These are phyloP conservation scores for Forsythia viridissima DNA, from an alignment of 257 asterid genomes.

Conservation along the genomic window DNA sequence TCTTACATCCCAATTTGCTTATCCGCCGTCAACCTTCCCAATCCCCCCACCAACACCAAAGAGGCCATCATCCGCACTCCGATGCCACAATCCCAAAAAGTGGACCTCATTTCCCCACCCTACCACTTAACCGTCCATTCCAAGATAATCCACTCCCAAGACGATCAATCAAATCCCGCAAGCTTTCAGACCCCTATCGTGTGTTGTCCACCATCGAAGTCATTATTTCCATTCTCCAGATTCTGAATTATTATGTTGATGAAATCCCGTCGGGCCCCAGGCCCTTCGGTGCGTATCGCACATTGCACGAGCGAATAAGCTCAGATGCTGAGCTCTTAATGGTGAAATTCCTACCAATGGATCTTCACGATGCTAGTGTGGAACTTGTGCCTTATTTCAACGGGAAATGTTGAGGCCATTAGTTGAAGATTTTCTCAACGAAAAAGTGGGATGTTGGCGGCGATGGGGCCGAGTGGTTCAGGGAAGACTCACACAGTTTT, in stretches of 20 bases:
- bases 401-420: too few relatives aligned
- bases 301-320: slow-evolving; percentile 81
- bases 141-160: slow-evolving; percentile 55
- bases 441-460: too few relatives aligned
- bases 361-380: slow-evolving; percentile 43
- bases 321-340: slow-evolving; percentile 59
- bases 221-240: slow-evolving; percentile 44
- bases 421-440: too few relatives aligned
- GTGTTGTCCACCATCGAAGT: slow-evolving; percentile 47
- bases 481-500: too few relatives aligned
- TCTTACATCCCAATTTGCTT: slow-evolving; percentile 83
- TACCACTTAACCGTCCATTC: slow-evolving; percentile 57
- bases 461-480: too few relatives aligned
- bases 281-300: slow-evolving; percentile 66
- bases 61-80: slow-evolving; percentile 95
- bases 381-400: slow-evolving; percentile 79
- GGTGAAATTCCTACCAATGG: slow-evolving; percentile 45
- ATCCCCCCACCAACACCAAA: slow-evolving; percentile 60
- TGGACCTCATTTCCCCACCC: slow-evolving; percentile 52
- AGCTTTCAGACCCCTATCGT: slow-evolving; percentile 70
- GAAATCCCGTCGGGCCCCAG: slow-evolving; percentile 77
- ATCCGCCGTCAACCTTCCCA: slow-evolving; percentile 82
- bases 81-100: slow-evolving; percentile 67
- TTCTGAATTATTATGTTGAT: slow-evolving; percentile 53
- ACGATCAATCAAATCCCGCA: slow-evolving; percentile 67